Percentiles rank a stretch among this genome's conserved stretches.
Evolutionary conservation across 495 filamentous ascomycete genomes (phyloP).

Genomic region (Podospora comata): DNA sequence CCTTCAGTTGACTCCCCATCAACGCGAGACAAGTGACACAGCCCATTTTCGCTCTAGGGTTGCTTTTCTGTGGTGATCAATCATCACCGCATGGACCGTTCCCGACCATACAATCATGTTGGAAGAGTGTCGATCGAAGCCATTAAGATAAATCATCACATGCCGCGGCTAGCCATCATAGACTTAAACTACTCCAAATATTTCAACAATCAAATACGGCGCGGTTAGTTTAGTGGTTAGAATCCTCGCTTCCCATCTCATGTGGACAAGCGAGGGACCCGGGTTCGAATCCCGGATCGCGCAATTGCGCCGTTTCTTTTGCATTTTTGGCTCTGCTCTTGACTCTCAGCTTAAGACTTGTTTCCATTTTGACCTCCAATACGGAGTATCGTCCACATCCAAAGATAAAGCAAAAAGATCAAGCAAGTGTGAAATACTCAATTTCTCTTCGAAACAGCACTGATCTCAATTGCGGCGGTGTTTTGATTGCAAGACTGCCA

Average conservation of each 20-base stretch:
- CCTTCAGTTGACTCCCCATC: background rate
- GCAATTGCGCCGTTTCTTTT: conserved; percentile 8
- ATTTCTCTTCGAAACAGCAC: background rate
- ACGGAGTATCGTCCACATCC: background rate
- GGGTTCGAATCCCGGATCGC: conserved; percentile 8
- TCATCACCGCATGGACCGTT: background rate
- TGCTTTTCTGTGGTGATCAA: background rate
- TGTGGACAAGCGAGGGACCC: conserved; percentile 4
- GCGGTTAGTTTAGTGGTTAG: conserved; percentile 7
- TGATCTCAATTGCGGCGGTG: background rate
- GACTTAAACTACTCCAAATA: background rate
- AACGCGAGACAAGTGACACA: background rate
- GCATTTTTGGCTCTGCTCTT: background rate
- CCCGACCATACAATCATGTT: background rate
- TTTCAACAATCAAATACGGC: background rate
- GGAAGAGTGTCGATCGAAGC: background rate
- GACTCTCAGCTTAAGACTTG: background rate
- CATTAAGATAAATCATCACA: background rate
- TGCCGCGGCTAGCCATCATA: background rate
- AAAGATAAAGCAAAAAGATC: background rate
- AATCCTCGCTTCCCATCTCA: conserved; percentile 7
- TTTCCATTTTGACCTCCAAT: background rate
- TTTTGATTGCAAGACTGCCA: background rate
- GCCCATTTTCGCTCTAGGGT: background rate
- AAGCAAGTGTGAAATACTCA: background rate